These are phyloP conservation scores for Ilyonectria robusta DNA, from an alignment of 2,329 filamentous ascomycete genomes.

Conservation along the genomic window DNA sequence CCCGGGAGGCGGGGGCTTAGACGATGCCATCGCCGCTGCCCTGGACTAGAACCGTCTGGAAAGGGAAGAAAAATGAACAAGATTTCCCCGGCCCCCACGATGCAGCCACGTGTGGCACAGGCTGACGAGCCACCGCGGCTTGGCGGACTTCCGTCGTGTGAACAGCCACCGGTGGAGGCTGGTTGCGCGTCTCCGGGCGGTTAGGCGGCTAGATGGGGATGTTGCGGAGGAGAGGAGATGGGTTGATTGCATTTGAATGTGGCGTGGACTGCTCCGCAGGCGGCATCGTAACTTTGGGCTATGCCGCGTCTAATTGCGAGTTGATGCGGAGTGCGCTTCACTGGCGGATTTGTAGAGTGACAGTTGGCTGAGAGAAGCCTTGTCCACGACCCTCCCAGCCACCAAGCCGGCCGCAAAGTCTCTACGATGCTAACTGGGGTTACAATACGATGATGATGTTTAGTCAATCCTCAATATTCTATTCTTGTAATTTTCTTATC, in stretches of 20 bases:
- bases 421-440: not conserved
- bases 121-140: conserved; percentile 25
- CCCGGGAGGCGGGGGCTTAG: not conserved
- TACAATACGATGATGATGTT: not conserved
- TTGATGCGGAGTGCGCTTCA: not conserved
- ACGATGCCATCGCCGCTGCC: not conserved
- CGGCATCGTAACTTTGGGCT: not conserved
- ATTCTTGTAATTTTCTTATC: not conserved
- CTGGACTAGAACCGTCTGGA: not conserved
- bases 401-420: not conserved
- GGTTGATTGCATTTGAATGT: not conserved
- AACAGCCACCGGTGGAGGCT: conserved; percentile 22
- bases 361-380: not conserved
- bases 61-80: not conserved
- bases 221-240: not conserved
- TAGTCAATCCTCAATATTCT: not conserved
- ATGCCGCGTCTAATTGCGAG: not conserved
- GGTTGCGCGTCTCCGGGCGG: conserved; percentile 33
- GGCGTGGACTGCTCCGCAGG: not conserved
- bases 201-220: conserved; percentile 31
- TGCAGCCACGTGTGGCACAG: not conserved
- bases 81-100: not conserved
- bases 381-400: not conserved
- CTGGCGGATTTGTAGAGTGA: not conserved
- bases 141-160: conserved; percentile 22